These are phyloP conservation scores for button mushroom (Agaricus bisporus) DNA, from an alignment of 768 basidiomycete species.

Conservation along the genomic window DNA sequence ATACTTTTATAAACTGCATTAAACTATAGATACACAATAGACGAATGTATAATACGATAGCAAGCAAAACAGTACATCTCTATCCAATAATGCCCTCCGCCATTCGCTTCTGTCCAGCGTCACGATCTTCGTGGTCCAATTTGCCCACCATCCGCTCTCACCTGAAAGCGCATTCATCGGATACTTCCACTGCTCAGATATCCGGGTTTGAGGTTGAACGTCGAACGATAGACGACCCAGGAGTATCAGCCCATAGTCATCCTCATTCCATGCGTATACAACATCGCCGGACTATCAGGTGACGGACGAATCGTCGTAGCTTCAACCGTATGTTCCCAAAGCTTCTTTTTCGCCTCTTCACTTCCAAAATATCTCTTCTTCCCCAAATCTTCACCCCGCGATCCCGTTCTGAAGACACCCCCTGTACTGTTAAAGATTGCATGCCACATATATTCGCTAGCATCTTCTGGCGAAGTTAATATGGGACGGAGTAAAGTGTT, in stretches of 20 bases:
- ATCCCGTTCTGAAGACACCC: constrained; percentile 25
- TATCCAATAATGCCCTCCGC: constrained; percentile 37
- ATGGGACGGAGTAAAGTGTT: neutral
- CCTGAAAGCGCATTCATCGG: too few species aligned
- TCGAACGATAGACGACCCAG: too few species aligned
- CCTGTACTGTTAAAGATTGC: constrained; percentile 20
- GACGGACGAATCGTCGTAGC: neutral
- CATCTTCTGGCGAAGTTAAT: constrained; percentile 17
- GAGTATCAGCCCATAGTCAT: too few species aligned
- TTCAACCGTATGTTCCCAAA: constrained; percentile 26
- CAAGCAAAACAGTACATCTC: neutral
- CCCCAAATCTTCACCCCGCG: constrained; percentile 26
- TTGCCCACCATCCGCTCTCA: too few species aligned
- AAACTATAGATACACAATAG: neutral
- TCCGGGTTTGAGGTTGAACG: too few species aligned
- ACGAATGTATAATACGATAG: neutral
- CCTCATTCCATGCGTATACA: too few species aligned
- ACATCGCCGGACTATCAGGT: too few species aligned
- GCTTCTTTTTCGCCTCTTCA: constrained; percentile 27
- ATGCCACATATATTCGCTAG: constrained; percentile 31
- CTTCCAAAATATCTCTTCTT: constrained; percentile 25
- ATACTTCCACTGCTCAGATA: too few species aligned
- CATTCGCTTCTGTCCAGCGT: constrained; percentile 32
- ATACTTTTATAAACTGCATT: neutral
- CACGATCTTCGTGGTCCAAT: too few species aligned